Percentiles rank a stretch among this genome's conserved stretches.
Evolutionary conservation across 2,329 filamentous ascomycete genomes (phyloP).

Genomic region (Aspergillus pseudoterreus): DNA sequence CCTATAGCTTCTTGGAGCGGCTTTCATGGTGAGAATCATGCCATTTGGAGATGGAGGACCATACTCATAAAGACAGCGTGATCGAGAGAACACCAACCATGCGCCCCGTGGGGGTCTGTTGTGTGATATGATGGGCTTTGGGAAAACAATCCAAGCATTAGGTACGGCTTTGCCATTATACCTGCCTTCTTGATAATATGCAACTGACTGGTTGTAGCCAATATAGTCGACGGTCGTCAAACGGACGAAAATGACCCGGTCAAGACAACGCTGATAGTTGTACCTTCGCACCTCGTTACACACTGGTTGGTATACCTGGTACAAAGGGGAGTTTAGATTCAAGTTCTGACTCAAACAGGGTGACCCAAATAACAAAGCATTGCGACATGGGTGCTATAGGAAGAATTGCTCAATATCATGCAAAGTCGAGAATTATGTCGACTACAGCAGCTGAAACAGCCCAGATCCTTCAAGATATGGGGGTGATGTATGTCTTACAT

Average conservation of each 20-base stretch:
- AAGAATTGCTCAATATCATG: conserved; percentile 21
- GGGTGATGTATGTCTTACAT: conserved; percentile 19
- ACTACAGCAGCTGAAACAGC: conserved; percentile 13
- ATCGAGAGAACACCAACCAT: conserved; percentile 22
- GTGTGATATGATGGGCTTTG: conserved; percentile 41
- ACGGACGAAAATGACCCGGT: conserved; percentile 11
- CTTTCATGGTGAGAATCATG: conserved; percentile 28
- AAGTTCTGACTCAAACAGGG: conserved; percentile 16
- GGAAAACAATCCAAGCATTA: conserved; percentile 38
- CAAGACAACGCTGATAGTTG: conserved; percentile 37
- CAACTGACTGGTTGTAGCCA: conserved; percentile 20
- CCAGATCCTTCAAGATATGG: conserved; percentile 14
- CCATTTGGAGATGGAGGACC: not conserved
- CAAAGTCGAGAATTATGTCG: conserved; percentile 14
- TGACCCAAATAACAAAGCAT: conserved; percentile 29
- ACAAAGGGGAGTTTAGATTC: not conserved
- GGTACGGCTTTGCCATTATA: conserved; percentile 13
- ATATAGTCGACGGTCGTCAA: conserved; percentile 33
- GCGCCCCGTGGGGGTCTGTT: conserved; percentile 30
- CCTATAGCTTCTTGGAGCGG: conserved; percentile 26
- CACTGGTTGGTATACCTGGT: conserved; percentile 37
- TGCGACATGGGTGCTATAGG: conserved; percentile 22
- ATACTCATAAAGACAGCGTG: conserved; percentile 17
- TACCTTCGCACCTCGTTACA: conserved; percentile 27
- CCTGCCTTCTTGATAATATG: not conserved